A percentile compares a stretch with the other conserved stretches of the same genome.
These are phyloP conservation scores for Simplicillium aogashimaense DNA, from an alignment of 2,329 filamentous ascomycete genomes.

Conservation along the genomic window DNA sequence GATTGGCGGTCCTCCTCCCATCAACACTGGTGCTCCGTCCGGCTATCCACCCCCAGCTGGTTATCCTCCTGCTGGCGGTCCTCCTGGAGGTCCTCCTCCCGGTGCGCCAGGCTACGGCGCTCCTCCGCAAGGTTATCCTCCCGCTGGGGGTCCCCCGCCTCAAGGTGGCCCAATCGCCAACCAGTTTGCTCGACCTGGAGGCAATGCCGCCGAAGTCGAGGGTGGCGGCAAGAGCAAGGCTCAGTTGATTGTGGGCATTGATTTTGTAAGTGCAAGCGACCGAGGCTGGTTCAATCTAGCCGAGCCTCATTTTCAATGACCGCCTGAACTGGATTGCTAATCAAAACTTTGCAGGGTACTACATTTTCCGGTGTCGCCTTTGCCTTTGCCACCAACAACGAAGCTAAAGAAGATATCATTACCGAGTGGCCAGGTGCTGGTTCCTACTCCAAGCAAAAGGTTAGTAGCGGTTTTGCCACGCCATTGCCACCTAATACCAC, in stretches of 20 bases:
- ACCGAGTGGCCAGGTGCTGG: constrained; percentile 98
- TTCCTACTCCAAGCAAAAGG: constrained; percentile 98
- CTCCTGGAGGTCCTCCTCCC: constrained; percentile 24
- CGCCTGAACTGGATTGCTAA: constrained; percentile 7
- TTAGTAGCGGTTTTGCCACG: constrained; percentile 22
- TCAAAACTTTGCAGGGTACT: constrained; percentile 54
- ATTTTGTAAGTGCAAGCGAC: constrained; percentile 61
- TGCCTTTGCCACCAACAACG: constrained; percentile 93
- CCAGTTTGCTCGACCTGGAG: constrained; percentile 29
- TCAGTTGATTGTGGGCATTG: constrained; percentile 96
- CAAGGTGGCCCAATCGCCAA: constrained; percentile 26
- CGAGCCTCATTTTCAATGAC: not conserved
- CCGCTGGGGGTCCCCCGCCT: constrained; percentile 30
- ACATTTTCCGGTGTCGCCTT: constrained; percentile 98
- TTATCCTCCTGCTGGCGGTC: constrained; percentile 30
- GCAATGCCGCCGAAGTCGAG: constrained; percentile 65
- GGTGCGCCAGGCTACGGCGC: constrained; percentile 21
- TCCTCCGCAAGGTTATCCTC: constrained; percentile 38
- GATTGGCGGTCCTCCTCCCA: constrained; percentile 55
- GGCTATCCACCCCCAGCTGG: constrained; percentile 50
- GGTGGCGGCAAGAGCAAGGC: constrained; percentile 85
- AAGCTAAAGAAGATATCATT: constrained; percentile 97
- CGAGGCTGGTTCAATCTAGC: not conserved
- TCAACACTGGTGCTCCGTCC: constrained; percentile 53
- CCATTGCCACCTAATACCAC: not conserved